These are phyloP conservation scores for Paradendryphiella salina DNA, from an alignment of 2,329 filamentous ascomycete genomes.

Conservation along the genomic window DNA sequence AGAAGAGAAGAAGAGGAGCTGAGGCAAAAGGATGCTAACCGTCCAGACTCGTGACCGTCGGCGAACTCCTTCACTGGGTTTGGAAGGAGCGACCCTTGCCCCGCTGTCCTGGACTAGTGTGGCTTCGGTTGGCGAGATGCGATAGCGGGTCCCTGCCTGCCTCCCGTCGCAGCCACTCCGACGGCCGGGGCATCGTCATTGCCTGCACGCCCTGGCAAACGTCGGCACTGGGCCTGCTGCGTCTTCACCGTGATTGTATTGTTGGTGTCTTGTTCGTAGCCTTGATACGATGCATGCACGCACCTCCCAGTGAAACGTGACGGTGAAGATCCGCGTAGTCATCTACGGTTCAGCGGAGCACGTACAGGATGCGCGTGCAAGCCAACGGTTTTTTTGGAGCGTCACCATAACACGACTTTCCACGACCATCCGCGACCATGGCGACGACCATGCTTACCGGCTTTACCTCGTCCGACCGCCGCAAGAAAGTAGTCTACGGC, in stretches of 20 bases:
- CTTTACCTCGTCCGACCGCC: conserved; percentile 38
- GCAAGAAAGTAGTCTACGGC: conserved; percentile 47
- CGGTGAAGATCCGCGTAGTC: not conserved
- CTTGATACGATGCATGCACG: conserved; percentile 7
- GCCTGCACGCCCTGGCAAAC: conserved; percentile 10
- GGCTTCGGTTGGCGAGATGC: conserved; percentile 13
- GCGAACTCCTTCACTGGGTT: conserved; percentile 35
- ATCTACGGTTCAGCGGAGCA: not conserved
- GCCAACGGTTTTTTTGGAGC: conserved; percentile 8
- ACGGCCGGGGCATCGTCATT: conserved; percentile 25
- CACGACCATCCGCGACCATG: conserved; percentile 23
- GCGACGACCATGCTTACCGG: conserved; percentile 33
- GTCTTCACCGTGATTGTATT: conserved; percentile 14
- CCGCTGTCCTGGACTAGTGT: conserved; percentile 27
- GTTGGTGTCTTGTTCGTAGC: not conserved
- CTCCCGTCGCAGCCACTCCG: conserved; percentile 19
- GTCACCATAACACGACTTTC: conserved; percentile 14
- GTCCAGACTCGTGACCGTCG: conserved; percentile 42
- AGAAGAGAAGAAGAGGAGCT: conserved; percentile 22
- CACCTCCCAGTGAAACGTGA: conserved; percentile 7
- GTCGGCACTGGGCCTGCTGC: conserved; percentile 1
- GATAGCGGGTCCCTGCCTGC: conserved; percentile 22
- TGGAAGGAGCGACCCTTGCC: conserved; percentile 27
- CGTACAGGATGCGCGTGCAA: conserved; percentile 30
- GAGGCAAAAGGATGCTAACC: conserved; percentile 20